Conservation (phyloP, 176 grass and related monocot species). For the Eragrostis nindensis region DNA sequence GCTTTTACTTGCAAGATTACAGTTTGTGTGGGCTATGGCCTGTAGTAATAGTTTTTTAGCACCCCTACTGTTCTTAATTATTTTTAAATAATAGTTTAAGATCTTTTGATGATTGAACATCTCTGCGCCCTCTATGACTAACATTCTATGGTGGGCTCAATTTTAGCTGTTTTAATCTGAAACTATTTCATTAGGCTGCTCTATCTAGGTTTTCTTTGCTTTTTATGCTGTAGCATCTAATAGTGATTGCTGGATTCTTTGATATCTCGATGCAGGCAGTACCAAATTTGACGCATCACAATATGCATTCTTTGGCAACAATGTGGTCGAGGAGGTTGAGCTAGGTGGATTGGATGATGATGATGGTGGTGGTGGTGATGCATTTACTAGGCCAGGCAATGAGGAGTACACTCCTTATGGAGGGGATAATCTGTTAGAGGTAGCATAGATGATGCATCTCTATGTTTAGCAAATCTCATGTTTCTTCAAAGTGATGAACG, state of each 20-base stretch:
- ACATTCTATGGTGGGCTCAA: neutral
- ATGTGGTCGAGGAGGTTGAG: constrained; percentile 59
- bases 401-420: constrained; percentile 53
- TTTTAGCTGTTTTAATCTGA: neutral
- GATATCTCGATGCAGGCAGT: constrained; percentile 36
- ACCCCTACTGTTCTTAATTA: neutral
- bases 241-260: constrained; percentile 19
- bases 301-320: constrained; percentile 73
- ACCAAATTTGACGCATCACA: constrained; percentile 67
- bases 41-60: neutral
- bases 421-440: constrained; percentile 56
- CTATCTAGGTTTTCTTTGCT: neutral
- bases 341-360: constrained; percentile 75
- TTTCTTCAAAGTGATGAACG: neutral
- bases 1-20: neutral
- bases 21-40: neutral
- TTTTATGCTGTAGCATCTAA: neutral
- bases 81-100: neutral
- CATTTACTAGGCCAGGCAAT: constrained; percentile 34
- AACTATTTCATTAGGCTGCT: neutral
- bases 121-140: neutral
- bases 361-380: constrained; percentile 35
- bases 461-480: neutral
- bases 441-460: constrained; percentile 17
- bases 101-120: neutral